A percentile compares a stretch with the other conserved stretches of the same genome.
phyloP scores from a whole-genome alignment of 768 basidiomycete species.

The Rubroboletus pulcherrimus region DNA sequence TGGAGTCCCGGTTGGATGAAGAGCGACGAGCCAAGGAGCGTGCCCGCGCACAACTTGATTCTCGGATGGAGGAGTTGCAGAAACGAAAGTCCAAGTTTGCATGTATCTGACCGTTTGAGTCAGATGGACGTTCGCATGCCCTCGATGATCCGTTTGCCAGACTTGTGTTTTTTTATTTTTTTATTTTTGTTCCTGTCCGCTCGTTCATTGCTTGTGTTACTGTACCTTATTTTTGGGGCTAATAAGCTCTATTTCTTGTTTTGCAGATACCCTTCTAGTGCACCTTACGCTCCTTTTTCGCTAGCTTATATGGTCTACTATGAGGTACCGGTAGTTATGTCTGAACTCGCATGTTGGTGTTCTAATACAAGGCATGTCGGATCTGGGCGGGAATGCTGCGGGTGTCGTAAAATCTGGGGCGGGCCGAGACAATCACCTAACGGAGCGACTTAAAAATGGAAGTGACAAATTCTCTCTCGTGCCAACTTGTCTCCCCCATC shows the following conservation, averaged over 20 bases:
- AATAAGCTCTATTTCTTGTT: conserved; percentile 21
- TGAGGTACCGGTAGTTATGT: conserved; percentile 25
- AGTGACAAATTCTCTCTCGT: conserved; percentile 13
- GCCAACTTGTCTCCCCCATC: conserved; percentile 13
- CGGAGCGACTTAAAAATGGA: conserved; percentile 19
- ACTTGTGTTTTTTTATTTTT: conserved; percentile 2
- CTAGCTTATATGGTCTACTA: conserved; percentile 36
- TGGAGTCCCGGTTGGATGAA: conserved; percentile 80
- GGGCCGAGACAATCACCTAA: conserved; percentile 8
- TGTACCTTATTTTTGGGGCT: conserved; percentile 28
- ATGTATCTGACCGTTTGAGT: conserved; percentile 56
- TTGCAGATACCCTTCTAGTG: conserved; percentile 29
- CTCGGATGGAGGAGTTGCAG: conserved; percentile 79
- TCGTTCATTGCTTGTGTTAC: conserved; percentile 29
- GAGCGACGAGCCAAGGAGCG: conserved; percentile 89
- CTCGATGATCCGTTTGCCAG: not conserved
- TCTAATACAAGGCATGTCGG: conserved; percentile 24
- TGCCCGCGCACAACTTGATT: conserved; percentile 80
- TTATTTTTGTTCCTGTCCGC: conserved; percentile 6
- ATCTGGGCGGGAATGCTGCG: conserved; percentile 10
- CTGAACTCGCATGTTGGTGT: conserved; percentile 18
- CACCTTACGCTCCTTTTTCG: conserved; percentile 15
- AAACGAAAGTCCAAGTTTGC: conserved; percentile 91
- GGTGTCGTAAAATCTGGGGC: not conserved
- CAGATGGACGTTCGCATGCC: conserved; percentile 1